These are phyloP conservation scores for Globisporangium spinosum DNA, from an alignment of 352 stramenopile species.

Conservation along the genomic window DNA sequence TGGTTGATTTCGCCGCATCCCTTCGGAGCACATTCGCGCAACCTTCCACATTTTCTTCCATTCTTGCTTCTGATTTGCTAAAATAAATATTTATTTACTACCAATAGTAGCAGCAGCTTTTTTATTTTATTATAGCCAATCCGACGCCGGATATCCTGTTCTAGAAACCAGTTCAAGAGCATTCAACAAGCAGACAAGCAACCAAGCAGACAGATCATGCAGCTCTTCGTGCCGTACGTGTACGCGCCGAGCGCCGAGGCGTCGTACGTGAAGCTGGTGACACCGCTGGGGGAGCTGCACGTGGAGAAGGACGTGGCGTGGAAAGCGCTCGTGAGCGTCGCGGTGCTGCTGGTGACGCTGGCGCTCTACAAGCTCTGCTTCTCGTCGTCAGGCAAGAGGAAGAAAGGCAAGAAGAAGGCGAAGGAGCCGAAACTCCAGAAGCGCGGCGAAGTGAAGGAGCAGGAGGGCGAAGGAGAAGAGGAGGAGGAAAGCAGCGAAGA, in stretches of 20 bases:
- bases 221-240: slow-evolving; percentile 68
- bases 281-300: slow-evolving; percentile 56
- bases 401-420: slow-evolving; percentile 17
- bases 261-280: slow-evolving; percentile 67
- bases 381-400: slow-evolving; percentile 6
- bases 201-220: not conserved
- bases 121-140: not conserved
- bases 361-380: slow-evolving; percentile 23
- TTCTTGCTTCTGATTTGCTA: not conserved
- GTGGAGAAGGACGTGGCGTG: slow-evolving; percentile 48
- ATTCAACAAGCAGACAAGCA: slow-evolving; percentile 5
- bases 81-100: not conserved
- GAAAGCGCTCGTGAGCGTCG: slow-evolving; percentile 32
- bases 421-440: slow-evolving; percentile 33
- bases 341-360: slow-evolving; percentile 34
- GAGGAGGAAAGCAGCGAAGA: slow-evolving; percentile 13
- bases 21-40: slow-evolving; percentile 19
- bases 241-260: slow-evolving; percentile 59
- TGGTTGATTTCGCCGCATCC: slow-evolving; percentile 22
- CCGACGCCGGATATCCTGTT: not conserved
- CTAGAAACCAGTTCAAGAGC: not conserved
- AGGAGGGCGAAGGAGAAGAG: not conserved
- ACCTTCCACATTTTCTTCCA: not conserved
- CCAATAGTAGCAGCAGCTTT: not conserved
- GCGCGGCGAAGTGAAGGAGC: slow-evolving; percentile 16